A percentile compares a stretch with the other conserved stretches of the same genome.
Conservation (phyloP, 345 rosid species). For the Angophora floribunda region DNA sequence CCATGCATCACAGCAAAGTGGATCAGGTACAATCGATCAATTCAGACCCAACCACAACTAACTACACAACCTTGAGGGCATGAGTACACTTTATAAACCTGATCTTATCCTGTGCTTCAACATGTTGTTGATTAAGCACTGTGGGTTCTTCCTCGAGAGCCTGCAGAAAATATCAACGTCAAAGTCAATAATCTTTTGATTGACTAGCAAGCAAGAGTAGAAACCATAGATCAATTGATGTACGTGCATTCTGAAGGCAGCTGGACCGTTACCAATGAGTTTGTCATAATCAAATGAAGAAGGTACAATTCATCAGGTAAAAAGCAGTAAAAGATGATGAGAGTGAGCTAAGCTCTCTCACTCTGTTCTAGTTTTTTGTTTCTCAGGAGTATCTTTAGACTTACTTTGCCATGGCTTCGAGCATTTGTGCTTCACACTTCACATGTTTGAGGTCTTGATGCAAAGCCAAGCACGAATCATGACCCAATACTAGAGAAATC, state of each 20-base stretch:
- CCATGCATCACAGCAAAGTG: not conserved
- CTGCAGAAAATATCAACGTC: not conserved
- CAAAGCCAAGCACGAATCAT: not conserved
- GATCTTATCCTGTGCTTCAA: constrained; percentile 2
- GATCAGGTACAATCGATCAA: not conserved
- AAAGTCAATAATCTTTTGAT: not conserved
- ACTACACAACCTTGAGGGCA: not conserved
- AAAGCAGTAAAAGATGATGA: not conserved
- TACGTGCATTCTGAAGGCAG: constrained; percentile 16
- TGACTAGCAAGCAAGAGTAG: not conserved
- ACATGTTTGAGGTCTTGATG: constrained; percentile 1
- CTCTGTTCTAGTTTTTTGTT: not conserved
- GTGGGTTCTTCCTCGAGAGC: constrained; percentile 8
- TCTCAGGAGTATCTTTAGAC: not conserved
- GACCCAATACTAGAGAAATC: not conserved
- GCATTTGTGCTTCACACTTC: constrained; percentile 12
- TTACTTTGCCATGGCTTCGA: constrained; percentile 10
- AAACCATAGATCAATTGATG: not conserved
- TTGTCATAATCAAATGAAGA: not conserved
- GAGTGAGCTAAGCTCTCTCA: not conserved
- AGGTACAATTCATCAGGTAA: not conserved
- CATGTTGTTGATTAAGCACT: not conserved
- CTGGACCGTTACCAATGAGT: not conserved
- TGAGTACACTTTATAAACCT: not conserved
- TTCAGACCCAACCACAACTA: not conserved